Evolutionary conservation across 768 basidiomycete genomes (phyloP).

Genomic region (Piloderma croceum): DNA sequence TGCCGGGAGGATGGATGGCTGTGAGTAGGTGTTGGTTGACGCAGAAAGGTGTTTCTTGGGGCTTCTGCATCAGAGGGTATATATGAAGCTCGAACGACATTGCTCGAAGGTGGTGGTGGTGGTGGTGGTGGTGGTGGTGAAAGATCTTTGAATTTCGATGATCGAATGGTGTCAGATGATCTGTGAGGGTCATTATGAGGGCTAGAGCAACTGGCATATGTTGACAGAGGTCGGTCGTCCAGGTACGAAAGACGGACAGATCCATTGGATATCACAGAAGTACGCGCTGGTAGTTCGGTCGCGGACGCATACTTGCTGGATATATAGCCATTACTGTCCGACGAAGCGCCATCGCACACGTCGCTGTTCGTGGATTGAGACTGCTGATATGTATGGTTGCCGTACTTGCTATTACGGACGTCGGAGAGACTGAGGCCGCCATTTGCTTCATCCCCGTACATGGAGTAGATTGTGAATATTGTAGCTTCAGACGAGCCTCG

Average conservation of each 20-base stretch:
- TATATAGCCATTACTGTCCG: background rate
- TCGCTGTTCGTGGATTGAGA: background rate
- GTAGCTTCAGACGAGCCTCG: slow-evolving; percentile 60
- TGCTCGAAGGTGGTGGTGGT: too few relatives aligned
- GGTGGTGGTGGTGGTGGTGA: too few relatives aligned
- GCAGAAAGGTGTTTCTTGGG: background rate
- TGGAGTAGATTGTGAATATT: slow-evolving; percentile 80
- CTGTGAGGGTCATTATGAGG: background rate
- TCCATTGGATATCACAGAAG: background rate
- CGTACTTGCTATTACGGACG: background rate
- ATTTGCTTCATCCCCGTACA: slow-evolving; percentile 62
- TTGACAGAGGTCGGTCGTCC: background rate
- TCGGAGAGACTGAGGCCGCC: background rate
- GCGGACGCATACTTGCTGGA: background rate
- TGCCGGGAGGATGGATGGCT: background rate
- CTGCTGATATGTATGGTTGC: background rate
- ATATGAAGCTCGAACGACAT: background rate
- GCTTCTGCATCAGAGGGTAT: too few relatives aligned
- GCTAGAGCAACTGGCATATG: background rate
- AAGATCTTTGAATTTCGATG: background rate
- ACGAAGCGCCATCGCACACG: background rate
- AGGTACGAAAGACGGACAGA: background rate
- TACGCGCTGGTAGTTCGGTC: background rate
- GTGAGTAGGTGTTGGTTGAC: background rate
- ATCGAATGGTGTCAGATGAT: background rate